A percentile compares a stretch with the other conserved stretches of the same genome.
These are phyloP conservation scores for Blepharisma japonicum DNA, from an alignment of 73 alveolate species.

Conservation along the genomic window DNA sequence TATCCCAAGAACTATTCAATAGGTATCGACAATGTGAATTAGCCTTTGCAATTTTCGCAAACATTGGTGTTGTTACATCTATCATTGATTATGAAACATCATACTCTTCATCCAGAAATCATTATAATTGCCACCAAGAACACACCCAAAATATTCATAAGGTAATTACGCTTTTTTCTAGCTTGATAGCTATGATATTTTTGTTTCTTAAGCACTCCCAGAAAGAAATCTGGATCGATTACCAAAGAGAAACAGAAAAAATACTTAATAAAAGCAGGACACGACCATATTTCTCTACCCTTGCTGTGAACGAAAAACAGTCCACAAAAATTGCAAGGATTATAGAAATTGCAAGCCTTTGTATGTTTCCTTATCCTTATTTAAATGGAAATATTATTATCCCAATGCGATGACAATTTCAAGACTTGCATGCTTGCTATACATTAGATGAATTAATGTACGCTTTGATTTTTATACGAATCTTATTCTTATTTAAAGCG, in stretches of 20 bases:
- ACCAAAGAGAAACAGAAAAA: not conserved
- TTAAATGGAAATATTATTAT: not conserved
- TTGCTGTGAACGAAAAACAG: too few species aligned
- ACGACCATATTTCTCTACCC: too few species aligned
- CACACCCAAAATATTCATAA: not conserved
- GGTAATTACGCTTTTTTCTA: not conserved
- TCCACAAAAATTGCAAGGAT: too few species aligned
- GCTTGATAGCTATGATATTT: not conserved
- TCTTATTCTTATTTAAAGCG: not conserved
- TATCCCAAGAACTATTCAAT: not conserved
- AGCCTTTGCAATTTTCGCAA: not conserved
- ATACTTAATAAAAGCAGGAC: too few species aligned
- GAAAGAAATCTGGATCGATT: not conserved
- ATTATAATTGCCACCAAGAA: not conserved
- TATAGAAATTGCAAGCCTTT: not conserved
- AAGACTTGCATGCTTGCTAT: not conserved
- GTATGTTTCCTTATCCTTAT: not conserved
- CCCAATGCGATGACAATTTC: not conserved
- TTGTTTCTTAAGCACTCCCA: not conserved
- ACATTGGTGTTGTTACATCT: not conserved
- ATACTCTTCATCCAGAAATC: not conserved
- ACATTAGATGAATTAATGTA: not conserved
- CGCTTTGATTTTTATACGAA: not conserved
- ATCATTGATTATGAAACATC: not conserved
- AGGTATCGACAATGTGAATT: not conserved